Evolutionary conservation across 768 basidiomycete genomes (phyloP), one percentile per base, ranked within the genome.

Genomic region (Lactarius quietus): DNA sequence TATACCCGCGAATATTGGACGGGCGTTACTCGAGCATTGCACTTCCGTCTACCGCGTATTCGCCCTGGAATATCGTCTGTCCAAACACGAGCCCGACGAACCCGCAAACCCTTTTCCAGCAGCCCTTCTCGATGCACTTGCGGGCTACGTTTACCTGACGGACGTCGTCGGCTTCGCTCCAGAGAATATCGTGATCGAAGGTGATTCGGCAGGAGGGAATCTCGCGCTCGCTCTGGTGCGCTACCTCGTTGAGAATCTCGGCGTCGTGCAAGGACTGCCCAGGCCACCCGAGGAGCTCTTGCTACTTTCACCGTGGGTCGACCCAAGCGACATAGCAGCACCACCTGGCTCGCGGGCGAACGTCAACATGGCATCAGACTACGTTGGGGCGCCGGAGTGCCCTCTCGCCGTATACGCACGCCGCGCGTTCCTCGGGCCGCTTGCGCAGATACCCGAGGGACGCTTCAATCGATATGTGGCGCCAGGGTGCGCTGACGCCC

Each of bases 141-240:
- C 88, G 1, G 90, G 87, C 8, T 94, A 92, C 73, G 76, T 81
- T 54, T 87, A 92, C 73, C 85, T 92, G 26, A 79, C 88, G 41
- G 77, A 82, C 57, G 75, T 71, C 10, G 76, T 87, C 31, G 83
- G 84, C 0, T 86, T 90, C 72, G 67, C 78, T 2, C 83, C 89
- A 0, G 73, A 77, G 20, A 76, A 89, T 69, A 86, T 93, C 70
- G 79, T 90, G 61, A 57, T 92, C 26, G 79, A 78, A 23, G 92
- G 91, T 3, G 90, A 93, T 72, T 92, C 88, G 1, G 89, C 91
- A 0, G 91, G 92, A 3, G 92, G 81, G 6, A 89, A 92, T 73
- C 82, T 92, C 29, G 84, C 85, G 1, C 79, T 85, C 38, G 85
- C 86, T 0, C 78, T 90, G 51, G 81, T 78, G 10, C 84, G 86